These are phyloP conservation scores for Botrytis tulipae DNA, from an alignment of 2,329 filamentous ascomycete genomes.

Conservation along the genomic window DNA sequence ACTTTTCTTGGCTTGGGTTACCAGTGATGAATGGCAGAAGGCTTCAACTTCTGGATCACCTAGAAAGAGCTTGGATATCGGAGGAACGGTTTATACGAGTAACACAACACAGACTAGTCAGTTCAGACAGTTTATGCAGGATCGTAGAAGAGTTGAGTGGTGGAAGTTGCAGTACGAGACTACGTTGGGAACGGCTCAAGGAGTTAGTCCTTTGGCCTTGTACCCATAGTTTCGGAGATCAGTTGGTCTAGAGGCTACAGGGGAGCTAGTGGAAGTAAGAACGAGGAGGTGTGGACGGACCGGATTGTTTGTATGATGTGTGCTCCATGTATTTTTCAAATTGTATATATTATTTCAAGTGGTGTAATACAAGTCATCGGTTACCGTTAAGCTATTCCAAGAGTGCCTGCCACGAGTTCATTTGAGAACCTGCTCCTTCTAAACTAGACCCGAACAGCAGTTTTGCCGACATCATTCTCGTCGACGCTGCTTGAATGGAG, in stretches of 20 bases:
- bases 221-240: neutral
- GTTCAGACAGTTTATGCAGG: constrained; percentile 8
- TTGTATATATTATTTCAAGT: neutral
- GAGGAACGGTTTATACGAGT: neutral
- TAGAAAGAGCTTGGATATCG: constrained; percentile 4
- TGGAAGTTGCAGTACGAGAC: constrained; percentile 10
- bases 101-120: neutral
- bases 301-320: neutral
- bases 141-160: neutral
- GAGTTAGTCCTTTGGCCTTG: neutral
- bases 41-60: neutral
- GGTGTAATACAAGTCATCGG: too few species aligned
- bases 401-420: too few species aligned
- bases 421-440: too few species aligned
- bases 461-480: too few species aligned
- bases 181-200: neutral
- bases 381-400: too few species aligned
- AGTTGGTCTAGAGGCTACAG: neutral
- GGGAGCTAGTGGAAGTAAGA: too few species aligned
- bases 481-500: too few species aligned
- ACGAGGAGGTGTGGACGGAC: too few species aligned
- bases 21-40: neutral
- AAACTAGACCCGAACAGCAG: rapidly evolving
- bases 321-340: neutral
- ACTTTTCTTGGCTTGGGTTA: constrained; percentile 4